phyloP scores from a whole-genome alignment of 495 filamentous ascomycete species.

The Baudoinia panamericana region DNA sequence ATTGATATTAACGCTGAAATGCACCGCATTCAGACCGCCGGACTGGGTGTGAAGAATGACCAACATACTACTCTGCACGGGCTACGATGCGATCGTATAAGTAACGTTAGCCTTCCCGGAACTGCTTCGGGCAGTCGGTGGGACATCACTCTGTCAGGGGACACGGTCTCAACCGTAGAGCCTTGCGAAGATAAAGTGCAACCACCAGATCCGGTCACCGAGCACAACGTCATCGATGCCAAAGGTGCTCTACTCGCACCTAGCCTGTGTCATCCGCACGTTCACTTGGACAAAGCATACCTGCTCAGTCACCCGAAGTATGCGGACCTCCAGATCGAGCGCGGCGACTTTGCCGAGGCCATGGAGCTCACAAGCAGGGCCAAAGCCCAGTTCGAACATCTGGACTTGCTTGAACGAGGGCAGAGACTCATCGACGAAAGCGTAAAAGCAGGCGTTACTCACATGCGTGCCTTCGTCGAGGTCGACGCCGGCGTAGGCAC shows the following conservation, averaged over 20 bases:
- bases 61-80: conserved; percentile 5
- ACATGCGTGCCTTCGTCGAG: conserved; percentile 63
- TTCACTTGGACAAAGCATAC: conserved; percentile 67
- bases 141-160: conserved; percentile 31
- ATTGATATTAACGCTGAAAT: conserved; percentile 25
- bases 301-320: conserved; percentile 47
- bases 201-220: conserved; percentile 23
- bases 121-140: conserved; percentile 28
- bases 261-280: conserved; percentile 58
- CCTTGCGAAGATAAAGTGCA: conserved; percentile 17
- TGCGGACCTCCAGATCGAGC: conserved; percentile 42
- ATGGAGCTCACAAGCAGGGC: conserved; percentile 47
- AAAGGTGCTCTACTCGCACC: conserved; percentile 37
- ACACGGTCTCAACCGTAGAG: no score
- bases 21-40: conserved; percentile 20
- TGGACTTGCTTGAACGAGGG: conserved; percentile 50
- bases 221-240: conserved; percentile 18
- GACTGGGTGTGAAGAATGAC: conserved; percentile 1
- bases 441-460: conserved; percentile 51
- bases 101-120: conserved; percentile 30
- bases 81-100: conserved; percentile 24
- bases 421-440: conserved; percentile 55
- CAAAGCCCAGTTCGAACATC: conserved; percentile 45
- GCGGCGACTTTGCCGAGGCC: conserved; percentile 55
- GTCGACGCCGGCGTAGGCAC: conserved; percentile 49